phyloP scores from a whole-genome alignment of 2,329 filamentous ascomycete species.

The Colletotrichum caudatum region DNA sequence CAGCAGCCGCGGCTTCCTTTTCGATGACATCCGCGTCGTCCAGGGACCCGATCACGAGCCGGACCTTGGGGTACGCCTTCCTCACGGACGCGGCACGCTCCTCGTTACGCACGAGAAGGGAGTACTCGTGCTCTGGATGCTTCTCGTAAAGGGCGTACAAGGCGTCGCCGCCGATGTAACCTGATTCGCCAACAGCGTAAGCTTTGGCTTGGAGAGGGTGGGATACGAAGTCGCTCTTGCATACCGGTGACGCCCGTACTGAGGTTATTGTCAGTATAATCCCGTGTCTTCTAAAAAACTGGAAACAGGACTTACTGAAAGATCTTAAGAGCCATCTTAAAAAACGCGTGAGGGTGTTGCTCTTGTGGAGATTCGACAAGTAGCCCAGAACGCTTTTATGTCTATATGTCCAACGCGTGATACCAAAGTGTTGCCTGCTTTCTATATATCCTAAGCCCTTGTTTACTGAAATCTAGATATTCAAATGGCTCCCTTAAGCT shows the following conservation, averaged over 20 bases:
- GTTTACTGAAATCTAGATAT: not conserved
- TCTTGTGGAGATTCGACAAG: not conserved
- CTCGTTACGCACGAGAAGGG: conserved; percentile 61
- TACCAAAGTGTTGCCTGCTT: not conserved
- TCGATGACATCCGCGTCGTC: conserved; percentile 60
- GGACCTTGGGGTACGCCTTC: conserved; percentile 58
- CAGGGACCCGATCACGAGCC: conserved; percentile 62
- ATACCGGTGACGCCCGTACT: conserved; percentile 61
- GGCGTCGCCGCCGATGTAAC: conserved; percentile 66
- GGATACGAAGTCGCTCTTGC: not conserved
- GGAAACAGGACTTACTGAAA: conserved; percentile 53
- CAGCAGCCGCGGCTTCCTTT: conserved; percentile 63
- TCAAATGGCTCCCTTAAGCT: conserved; percentile 9
- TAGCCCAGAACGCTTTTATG: not conserved
- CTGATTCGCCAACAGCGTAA: conserved; percentile 43
- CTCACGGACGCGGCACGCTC: conserved; percentile 58
- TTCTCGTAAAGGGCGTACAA: conserved; percentile 57
- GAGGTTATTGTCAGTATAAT: not conserved
- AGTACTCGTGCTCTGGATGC: conserved; percentile 61
- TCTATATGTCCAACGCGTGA: not conserved
- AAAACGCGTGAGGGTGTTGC: no score
- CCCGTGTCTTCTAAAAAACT: not conserved
- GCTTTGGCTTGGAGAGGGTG: not conserved
- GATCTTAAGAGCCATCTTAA: conserved; percentile 55
- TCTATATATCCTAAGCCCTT: not conserved